These are phyloP conservation scores for Diplodia mutila DNA, from an alignment of 2,329 filamentous ascomycete genomes.

Conservation along the genomic window DNA sequence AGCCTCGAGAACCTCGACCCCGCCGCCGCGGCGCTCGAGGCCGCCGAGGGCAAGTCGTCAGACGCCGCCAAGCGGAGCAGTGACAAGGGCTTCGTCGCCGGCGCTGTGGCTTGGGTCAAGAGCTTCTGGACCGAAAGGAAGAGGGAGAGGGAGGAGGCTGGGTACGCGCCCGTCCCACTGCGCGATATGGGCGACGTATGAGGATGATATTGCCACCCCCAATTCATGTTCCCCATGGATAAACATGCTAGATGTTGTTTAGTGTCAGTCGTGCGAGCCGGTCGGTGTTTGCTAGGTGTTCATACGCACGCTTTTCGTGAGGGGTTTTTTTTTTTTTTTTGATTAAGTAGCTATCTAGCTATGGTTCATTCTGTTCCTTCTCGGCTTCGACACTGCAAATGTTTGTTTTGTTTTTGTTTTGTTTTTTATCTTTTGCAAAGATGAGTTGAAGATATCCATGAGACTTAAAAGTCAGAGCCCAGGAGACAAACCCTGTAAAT, in stretches of 20 bases:
- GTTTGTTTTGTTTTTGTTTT: not conserved
- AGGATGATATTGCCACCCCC: not conserved
- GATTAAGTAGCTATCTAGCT: not conserved
- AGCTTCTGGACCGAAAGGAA: conserved; percentile 39
- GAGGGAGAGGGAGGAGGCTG: conserved; percentile 44
- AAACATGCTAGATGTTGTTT: not conserved
- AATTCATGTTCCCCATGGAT: not conserved
- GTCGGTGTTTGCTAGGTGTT: not conserved
- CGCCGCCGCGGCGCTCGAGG: conserved; percentile 17
- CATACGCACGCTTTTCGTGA: not conserved
- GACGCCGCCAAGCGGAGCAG: not conserved
- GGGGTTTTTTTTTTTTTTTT: not conserved
- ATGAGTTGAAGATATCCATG: not conserved
- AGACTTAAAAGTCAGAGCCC: not conserved
- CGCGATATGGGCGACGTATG: conserved; percentile 44
- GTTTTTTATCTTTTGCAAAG: not conserved
- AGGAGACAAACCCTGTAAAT: not conserved
- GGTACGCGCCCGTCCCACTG: conserved; percentile 49
- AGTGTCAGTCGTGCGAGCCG: not conserved
- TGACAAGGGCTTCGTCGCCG: no score
- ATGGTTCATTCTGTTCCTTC: not conserved
- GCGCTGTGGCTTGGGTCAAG: conserved; percentile 27
- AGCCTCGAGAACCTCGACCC: conserved; percentile 66
- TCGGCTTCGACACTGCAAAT: not conserved
- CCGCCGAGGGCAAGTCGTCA: not conserved